These are phyloP conservation scores for Saturnispora ahearnii DNA, from an alignment of 805 yeast species.

Conservation along the genomic window DNA sequence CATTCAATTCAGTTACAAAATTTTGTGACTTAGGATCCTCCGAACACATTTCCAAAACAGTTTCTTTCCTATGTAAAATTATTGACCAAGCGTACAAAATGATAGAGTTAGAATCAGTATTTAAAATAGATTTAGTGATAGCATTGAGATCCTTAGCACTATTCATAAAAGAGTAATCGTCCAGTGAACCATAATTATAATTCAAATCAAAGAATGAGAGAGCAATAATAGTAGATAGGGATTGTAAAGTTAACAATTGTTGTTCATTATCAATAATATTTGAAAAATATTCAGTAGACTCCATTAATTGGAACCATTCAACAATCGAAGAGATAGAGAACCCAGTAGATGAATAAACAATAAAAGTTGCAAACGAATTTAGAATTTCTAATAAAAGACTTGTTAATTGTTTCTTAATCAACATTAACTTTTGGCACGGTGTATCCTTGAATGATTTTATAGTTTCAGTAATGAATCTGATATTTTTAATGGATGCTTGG, in stretches of 20 bases:
- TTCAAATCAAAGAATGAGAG: slow-evolving; percentile 51
- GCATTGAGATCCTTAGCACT: slow-evolving; percentile 32
- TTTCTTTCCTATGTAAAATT: slow-evolving; percentile 42
- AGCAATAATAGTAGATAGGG: slow-evolving; percentile 40
- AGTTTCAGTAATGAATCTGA: slow-evolving; percentile 9
- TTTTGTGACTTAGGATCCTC: slow-evolving; percentile 14
- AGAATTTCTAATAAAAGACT: slow-evolving; percentile 18
- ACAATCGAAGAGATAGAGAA: slow-evolving; percentile 27
- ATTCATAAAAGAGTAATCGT: slow-evolving; percentile 32
- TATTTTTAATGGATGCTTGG: slow-evolving; percentile 20
- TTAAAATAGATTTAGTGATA: slow-evolving; percentile 18
- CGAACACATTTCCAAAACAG: slow-evolving; percentile 30
- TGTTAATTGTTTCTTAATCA: slow-evolving; percentile 14
- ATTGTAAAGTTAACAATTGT: slow-evolving; percentile 29
- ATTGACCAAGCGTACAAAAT: slow-evolving; percentile 62
- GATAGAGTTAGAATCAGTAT: slow-evolving; percentile 36
- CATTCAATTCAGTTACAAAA: slow-evolving; percentile 7
- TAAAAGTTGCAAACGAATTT: slow-evolving; percentile 20
- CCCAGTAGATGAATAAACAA: slow-evolving; percentile 19
- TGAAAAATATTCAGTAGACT: slow-evolving; percentile 20
- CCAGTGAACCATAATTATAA: slow-evolving; percentile 35
- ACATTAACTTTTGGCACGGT: slow-evolving; percentile 8
- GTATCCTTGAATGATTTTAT: slow-evolving; percentile 11
- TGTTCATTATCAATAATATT: slow-evolving; percentile 12
- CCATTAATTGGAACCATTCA: slow-evolving; percentile 51